A percentile compares a stretch with the other conserved stretches of the same genome.
Conservation (phyloP, 2,329 filamentous ascomycete species). For the Microdochium bolleyi region DNA sequence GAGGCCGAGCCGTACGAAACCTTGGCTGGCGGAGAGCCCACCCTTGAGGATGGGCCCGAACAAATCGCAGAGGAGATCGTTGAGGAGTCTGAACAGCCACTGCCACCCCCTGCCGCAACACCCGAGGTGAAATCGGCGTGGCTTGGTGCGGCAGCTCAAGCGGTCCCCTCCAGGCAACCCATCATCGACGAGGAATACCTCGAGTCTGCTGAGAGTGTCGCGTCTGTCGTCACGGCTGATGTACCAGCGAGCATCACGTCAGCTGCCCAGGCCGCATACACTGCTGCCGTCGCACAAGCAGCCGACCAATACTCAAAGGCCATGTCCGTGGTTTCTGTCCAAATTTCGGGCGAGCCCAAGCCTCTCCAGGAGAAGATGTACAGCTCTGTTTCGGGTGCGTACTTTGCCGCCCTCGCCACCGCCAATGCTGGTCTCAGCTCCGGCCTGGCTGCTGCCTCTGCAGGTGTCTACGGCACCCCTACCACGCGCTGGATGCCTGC, state of each 20-base stretch:
- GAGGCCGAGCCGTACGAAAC: constrained; percentile 17
- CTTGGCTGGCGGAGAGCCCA: constrained; percentile 8
- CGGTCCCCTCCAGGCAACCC: constrained; percentile 36
- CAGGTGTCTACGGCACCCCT: constrained; percentile 38
- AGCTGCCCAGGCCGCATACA: constrained; percentile 51
- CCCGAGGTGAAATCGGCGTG: constrained; percentile 34
- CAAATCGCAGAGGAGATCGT: constrained; percentile 26
- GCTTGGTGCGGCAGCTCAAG: constrained; percentile 43
- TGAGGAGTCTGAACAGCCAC: constrained; percentile 15
- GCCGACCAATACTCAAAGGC: constrained; percentile 62
- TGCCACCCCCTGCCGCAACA: constrained; percentile 9
- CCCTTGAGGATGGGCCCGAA: constrained; percentile 12
- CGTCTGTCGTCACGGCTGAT: constrained; percentile 24
- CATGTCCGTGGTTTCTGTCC: constrained; percentile 56
- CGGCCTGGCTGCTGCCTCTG: constrained; percentile 45
- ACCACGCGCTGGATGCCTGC: constrained; percentile 27
- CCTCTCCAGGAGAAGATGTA: constrained; percentile 63
- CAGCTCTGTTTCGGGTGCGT: constrained; percentile 59
- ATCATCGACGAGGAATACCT: constrained; percentile 41
- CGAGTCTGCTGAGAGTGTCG: constrained; percentile 25
- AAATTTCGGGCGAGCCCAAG: constrained; percentile 61
- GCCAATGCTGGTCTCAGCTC: constrained; percentile 52
- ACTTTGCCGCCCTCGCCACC: constrained; percentile 55
- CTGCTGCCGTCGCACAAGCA: constrained; percentile 55
- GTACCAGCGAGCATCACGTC: constrained; percentile 28